These are phyloP conservation scores for Brassica carinata DNA, from an alignment of 345 rosid species.

Conservation along the genomic window DNA sequence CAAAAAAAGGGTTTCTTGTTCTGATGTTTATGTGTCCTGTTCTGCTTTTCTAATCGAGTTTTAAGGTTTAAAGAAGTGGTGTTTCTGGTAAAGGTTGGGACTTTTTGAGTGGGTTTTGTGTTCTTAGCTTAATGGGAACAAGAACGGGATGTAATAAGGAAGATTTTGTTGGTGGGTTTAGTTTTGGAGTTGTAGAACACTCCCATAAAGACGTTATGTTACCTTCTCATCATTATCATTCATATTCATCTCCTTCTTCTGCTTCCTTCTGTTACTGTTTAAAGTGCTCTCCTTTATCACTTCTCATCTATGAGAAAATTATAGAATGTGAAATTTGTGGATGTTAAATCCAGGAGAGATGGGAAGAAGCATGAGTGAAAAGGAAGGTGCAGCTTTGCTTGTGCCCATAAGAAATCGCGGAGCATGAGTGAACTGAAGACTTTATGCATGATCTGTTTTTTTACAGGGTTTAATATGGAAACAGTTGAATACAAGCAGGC, in stretches of 20 bases:
- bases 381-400: constrained; percentile 46
- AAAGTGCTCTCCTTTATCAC: constrained; percentile 37
- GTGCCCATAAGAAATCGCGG: too few species aligned
- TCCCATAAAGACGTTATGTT: constrained; percentile 38
- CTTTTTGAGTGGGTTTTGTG: background rate
- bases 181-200: constrained; percentile 48
- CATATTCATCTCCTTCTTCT: constrained; percentile 15
- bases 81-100: background rate
- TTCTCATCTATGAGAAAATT: background rate
- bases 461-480: too few species aligned
- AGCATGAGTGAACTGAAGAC: too few species aligned
- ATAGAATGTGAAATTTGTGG: background rate
- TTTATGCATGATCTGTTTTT: too few species aligned
- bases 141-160: constrained; percentile 33
- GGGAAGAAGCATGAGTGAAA: constrained; percentile 42
- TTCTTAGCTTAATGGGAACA: constrained; percentile 30
- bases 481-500: too few species aligned
- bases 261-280: constrained; percentile 38
- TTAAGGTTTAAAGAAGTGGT: background rate
- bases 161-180: constrained; percentile 38
- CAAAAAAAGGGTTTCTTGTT: background rate
- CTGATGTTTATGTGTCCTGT: background rate
- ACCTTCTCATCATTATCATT: constrained; percentile 30
- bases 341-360: constrained; percentile 47
- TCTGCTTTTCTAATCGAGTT: background rate